phyloP scores from a whole-genome alignment of 805 yeast genomes.

The Kluyveromyces dobzhanskii region DNA sequence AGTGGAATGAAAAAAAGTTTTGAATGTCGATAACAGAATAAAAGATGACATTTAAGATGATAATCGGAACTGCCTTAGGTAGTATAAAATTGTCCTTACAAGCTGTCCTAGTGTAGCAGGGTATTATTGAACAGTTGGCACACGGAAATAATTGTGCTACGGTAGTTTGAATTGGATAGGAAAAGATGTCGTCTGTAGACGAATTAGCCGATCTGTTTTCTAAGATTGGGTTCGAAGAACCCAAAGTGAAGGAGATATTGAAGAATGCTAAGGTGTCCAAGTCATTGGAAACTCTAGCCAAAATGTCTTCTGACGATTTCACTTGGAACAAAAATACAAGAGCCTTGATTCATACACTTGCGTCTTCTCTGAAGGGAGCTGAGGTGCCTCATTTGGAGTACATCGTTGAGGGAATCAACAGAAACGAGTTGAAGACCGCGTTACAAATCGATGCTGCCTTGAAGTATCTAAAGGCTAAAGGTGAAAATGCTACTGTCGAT shows the following conservation, averaged over 20 bases:
- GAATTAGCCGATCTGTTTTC: constrained; percentile 29
- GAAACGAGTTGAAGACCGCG: constrained; percentile 54
- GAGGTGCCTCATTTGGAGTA: constrained; percentile 40
- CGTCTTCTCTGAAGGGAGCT: constrained; percentile 56
- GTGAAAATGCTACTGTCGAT: constrained; percentile 36
- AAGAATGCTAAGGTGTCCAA: constrained; percentile 80
- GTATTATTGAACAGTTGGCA: too few species aligned
- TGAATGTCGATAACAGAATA: too few species aligned
- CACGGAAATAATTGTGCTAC: too few species aligned
- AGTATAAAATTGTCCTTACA: too few species aligned
- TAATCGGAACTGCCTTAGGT: too few species aligned
- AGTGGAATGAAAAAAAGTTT: too few species aligned
- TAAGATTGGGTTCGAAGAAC: constrained; percentile 59
- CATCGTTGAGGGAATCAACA: constrained; percentile 53
- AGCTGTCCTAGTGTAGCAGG: too few species aligned
- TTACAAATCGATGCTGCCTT: constrained; percentile 76
- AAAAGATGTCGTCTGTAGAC: constrained; percentile 27
- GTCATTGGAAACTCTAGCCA: constrained; percentile 54
- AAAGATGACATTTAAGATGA: too few species aligned
- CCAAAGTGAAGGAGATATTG: constrained; percentile 68
- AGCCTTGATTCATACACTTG: constrained; percentile 67
- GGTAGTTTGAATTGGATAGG: too few species aligned
- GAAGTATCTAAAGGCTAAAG: constrained; percentile 55
- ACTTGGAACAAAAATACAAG: constrained; percentile 51
- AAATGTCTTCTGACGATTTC: constrained; percentile 29